Conservation (phyloP, 371 early-diverging fungal species). For the Mortierella sp. region DNA sequence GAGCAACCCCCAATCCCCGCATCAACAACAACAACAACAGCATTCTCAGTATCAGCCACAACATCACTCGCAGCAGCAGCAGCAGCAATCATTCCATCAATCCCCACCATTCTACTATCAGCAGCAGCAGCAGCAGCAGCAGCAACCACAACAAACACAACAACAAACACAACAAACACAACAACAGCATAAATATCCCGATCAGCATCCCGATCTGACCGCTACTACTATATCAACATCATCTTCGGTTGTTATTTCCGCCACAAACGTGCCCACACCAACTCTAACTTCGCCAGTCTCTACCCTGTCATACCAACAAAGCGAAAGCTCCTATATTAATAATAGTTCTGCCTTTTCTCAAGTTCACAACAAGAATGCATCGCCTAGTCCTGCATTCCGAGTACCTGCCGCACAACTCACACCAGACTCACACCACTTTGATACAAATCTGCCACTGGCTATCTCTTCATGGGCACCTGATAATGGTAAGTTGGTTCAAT, state of each 20-base stretch:
- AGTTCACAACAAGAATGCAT: conserved; percentile 15
- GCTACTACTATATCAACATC: conserved; percentile 28
- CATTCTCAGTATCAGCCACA: conserved; percentile 15
- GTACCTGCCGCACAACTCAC: conserved; percentile 19
- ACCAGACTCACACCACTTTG: conserved; percentile 17
- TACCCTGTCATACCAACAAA: conserved; percentile 18
- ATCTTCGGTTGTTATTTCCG: conserved; percentile 18
- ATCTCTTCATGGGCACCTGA: conserved; percentile 29
- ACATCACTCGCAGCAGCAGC: conserved; percentile 17
- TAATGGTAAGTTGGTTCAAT: conserved; percentile 17
- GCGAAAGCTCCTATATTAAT: conserved; percentile 21
- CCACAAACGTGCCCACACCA: conserved; percentile 23
- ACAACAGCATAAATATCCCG: conserved; percentile 19
- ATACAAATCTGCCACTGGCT: conserved; percentile 30
- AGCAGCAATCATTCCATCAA: conserved; percentile 19
- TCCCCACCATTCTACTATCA: conserved; percentile 2
- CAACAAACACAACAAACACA: conserved; percentile 9
- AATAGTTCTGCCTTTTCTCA: conserved; percentile 12
- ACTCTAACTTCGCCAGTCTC: conserved; percentile 18
- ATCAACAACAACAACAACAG: conserved; percentile 29
- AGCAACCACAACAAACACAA: conserved; percentile 5
- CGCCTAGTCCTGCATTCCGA: conserved; percentile 22
- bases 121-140: conserved; percentile 19
- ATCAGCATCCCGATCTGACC: conserved; percentile 31
- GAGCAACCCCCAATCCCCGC: conserved; percentile 27